Conservation (phyloP, 1,284 basidiomycete genomes). For the Vanrija pseudolonga region DNA sequence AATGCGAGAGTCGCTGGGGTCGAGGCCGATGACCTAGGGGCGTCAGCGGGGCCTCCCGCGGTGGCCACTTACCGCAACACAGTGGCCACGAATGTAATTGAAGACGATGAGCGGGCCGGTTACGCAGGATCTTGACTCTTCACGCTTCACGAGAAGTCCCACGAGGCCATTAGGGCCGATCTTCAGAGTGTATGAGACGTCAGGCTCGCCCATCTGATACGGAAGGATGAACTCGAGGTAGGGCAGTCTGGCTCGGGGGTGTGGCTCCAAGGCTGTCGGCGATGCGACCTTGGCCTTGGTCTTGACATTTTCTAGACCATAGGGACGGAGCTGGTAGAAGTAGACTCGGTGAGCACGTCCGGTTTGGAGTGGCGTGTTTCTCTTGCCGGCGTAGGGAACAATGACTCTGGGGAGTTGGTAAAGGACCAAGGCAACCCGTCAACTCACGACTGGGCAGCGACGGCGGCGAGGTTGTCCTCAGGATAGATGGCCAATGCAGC, state of each 20-base stretch:
- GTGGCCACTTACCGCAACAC: constrained; percentile 1
- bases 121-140: neutral
- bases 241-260: neutral
- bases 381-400: neutral
- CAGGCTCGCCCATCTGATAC: neutral
- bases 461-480: constrained; percentile 3
- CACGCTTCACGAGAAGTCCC: neutral
- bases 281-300: no score
- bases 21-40: no score
- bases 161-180: neutral
- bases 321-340: constrained; percentile 5
- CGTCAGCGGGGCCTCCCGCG: no score
- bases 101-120: neutral
- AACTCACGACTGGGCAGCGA: neutral
- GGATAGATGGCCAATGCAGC: constrained; percentile 2
- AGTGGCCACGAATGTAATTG: neutral
- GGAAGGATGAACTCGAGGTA: constrained; percentile 5
- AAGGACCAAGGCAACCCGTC: neutral
- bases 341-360: constrained; percentile 2
- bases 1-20: neutral
- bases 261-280: neutral
- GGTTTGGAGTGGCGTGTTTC: neutral
- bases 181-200: neutral
- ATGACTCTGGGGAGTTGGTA: neutral
- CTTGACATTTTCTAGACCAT: neutral